Evolutionary conservation across 495 filamentous ascomycete species (phyloP).

Genomic region (Parachaetomium inaequale): DNA sequence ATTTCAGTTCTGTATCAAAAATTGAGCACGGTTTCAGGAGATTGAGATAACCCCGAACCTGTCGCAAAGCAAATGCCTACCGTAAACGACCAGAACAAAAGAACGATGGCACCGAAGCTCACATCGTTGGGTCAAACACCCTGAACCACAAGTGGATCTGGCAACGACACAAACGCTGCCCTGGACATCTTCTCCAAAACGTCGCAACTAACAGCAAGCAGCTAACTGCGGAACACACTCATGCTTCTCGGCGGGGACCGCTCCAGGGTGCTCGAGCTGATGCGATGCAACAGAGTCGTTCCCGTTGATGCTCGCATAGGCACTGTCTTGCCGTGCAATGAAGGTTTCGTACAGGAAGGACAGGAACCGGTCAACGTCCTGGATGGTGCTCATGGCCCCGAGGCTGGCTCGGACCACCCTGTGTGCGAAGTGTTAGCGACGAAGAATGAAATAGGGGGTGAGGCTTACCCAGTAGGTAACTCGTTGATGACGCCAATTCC

Average conservation of each 20-base stretch:
- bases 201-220: not conserved
- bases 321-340: slow-evolving; percentile 21
- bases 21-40: too few relatives aligned
- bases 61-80: too few relatives aligned
- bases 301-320: not conserved
- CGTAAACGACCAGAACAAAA: too few relatives aligned
- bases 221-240: not conserved
- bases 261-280: not conserved
- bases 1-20: too few relatives aligned
- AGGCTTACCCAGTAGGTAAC: slow-evolving; percentile 31
- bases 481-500: slow-evolving; percentile 33
- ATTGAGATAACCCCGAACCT: too few relatives aligned
- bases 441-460: not conserved
- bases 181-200: not conserved
- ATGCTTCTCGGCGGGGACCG: not conserved
- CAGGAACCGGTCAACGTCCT: slow-evolving; percentile 58
- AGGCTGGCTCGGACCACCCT: slow-evolving; percentile 63
- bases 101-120: not conserved
- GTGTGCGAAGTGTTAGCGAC: slow-evolving; percentile 20
- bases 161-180: not conserved
- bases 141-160: too few relatives aligned
- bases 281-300: not conserved
- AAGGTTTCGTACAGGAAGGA: slow-evolving; percentile 55
- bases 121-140: not conserved
- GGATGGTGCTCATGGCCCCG: slow-evolving; percentile 65